Conservation (phyloP, 2,329 filamentous ascomycete genomes). For the Cryphonectria carpinicola region DNA sequence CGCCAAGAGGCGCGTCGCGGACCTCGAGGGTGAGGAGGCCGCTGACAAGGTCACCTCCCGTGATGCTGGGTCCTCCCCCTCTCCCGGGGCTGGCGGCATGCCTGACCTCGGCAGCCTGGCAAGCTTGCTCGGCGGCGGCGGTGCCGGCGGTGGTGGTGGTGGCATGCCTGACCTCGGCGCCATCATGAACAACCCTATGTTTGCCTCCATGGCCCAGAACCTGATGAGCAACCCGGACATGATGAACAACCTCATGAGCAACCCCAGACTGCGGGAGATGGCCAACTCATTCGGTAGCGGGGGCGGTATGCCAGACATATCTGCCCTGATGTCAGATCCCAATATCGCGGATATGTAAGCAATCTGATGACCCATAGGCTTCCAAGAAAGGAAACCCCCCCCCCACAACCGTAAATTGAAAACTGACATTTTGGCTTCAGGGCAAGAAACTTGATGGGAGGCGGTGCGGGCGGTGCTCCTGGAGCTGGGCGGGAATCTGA, state of each 20-base stretch:
- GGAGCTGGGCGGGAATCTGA: slow-evolving; percentile 26
- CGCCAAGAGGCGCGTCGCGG: slow-evolving; percentile 83
- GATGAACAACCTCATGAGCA: slow-evolving; percentile 91
- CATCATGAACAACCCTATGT: slow-evolving; percentile 98
- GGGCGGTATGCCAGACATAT: slow-evolving; percentile 88
- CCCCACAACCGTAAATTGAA: not conserved
- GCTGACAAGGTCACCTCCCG: slow-evolving; percentile 42
- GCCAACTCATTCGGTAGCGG: slow-evolving; percentile 76
- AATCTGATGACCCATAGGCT: not conserved
- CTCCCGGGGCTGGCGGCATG: slow-evolving; percentile 63
- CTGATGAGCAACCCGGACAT: slow-evolving; percentile 96
- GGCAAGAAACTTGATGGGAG: slow-evolving; percentile 39
- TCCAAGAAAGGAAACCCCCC: not conserved
- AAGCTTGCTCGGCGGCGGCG: slow-evolving; percentile 71
- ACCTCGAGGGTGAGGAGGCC: slow-evolving; percentile 65
- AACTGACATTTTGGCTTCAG: slow-evolving; percentile 26
- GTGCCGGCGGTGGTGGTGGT: slow-evolving; percentile 67
- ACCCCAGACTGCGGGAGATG: slow-evolving; percentile 87
- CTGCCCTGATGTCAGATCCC: slow-evolving; percentile 87
- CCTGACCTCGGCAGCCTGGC: slow-evolving; percentile 74
- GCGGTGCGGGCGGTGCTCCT: slow-evolving; percentile 33
- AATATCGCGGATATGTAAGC: slow-evolving; percentile 91
- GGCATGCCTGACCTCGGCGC: slow-evolving; percentile 86
- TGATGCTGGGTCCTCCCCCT: slow-evolving; percentile 41
- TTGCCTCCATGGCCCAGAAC: slow-evolving; percentile 94